phyloP scores from a whole-genome alignment of 306 rosid species.

The Pyrus bretschneideri region DNA sequence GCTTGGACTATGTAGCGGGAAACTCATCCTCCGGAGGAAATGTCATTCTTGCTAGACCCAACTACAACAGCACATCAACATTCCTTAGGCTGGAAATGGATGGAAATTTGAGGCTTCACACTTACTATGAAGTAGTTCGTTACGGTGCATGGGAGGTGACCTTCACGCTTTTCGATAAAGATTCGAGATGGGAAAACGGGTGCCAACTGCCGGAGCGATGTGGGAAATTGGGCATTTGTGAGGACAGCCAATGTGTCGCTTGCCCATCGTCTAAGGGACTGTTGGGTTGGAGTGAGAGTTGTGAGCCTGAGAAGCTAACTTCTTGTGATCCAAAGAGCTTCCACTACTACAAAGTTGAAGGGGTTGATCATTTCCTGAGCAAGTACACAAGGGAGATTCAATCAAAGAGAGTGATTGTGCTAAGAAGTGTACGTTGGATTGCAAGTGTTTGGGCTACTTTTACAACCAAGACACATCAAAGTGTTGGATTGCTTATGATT shows the following conservation, averaged over 20 bases:
- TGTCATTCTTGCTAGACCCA: conserved; percentile 35
- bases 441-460: conserved; percentile 61
- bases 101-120: conserved; percentile 54
- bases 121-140: conserved; percentile 39
- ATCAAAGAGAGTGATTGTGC: conserved; percentile 37
- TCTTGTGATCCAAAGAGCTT: conserved; percentile 38
- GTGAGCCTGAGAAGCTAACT: conserved; percentile 26
- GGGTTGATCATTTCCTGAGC: conserved; percentile 65
- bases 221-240: conserved; percentile 20
- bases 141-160: conserved; percentile 47
- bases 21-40: conserved; percentile 17
- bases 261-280: conserved; percentile 21
- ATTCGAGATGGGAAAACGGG: conserved; percentile 7
- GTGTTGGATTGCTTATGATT: conserved; percentile 69
- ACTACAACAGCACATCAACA: conserved; percentile 51
- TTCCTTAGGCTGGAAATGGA: conserved; percentile 64
- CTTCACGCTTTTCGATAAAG: conserved; percentile 47
- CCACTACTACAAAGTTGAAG: conserved; percentile 51
- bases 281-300: conserved; percentile 27
- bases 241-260: conserved; percentile 37
- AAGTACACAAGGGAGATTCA: conserved; percentile 36
- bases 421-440: conserved; percentile 40
- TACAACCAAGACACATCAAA: conserved; percentile 40
- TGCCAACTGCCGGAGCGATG: conserved; percentile 26
- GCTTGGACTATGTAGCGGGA: conserved; percentile 14